These are phyloP conservation scores for Fusarium proliferatum DNA, from an alignment of 2,329 filamentous ascomycete species.

Conservation along the genomic window DNA sequence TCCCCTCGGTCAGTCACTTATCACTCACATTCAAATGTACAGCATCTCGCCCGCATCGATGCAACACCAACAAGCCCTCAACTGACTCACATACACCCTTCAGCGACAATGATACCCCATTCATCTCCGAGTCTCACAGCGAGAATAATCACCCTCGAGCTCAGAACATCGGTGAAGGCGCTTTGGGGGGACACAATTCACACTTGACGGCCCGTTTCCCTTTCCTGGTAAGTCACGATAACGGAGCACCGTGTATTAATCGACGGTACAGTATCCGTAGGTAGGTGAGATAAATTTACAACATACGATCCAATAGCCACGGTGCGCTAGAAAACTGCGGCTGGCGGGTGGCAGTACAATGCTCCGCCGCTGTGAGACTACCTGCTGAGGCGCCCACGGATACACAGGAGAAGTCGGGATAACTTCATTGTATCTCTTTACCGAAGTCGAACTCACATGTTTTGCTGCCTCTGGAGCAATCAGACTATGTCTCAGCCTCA, in stretches of 20 bases:
- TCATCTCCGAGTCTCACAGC: slow-evolving; percentile 10
- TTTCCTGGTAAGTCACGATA: not conserved
- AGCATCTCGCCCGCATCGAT: slow-evolving; percentile 22
- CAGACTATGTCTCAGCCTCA: slow-evolving; percentile 19
- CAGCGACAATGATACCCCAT: slow-evolving; percentile 18
- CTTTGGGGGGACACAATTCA: slow-evolving; percentile 17
- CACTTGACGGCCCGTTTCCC: slow-evolving; percentile 25
- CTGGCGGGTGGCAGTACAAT: slow-evolving; percentile 24
- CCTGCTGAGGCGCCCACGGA: slow-evolving; percentile 23
- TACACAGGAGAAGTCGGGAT: not conserved
- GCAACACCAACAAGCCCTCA: slow-evolving; percentile 10
- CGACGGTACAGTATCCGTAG: not conserved
- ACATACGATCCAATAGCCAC: slow-evolving; percentile 3
- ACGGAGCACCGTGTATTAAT: not conserved
- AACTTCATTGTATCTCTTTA: slow-evolving; percentile 1
- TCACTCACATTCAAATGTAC: slow-evolving; percentile 12
- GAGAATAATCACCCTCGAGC: slow-evolving; percentile 10
- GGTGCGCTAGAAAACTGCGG: not conserved
- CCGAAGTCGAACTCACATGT: slow-evolving; percentile 21
- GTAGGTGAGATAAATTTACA: not conserved
- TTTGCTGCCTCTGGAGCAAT: not conserved
- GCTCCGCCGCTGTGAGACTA: slow-evolving; percentile 26
- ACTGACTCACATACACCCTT: slow-evolving; percentile 35
- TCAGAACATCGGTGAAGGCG: slow-evolving; percentile 32
- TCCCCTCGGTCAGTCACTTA: slow-evolving; percentile 3